Evolutionary conservation across 2,329 filamentous ascomycete species (phyloP).

Genomic region (Neonectria hederae): DNA sequence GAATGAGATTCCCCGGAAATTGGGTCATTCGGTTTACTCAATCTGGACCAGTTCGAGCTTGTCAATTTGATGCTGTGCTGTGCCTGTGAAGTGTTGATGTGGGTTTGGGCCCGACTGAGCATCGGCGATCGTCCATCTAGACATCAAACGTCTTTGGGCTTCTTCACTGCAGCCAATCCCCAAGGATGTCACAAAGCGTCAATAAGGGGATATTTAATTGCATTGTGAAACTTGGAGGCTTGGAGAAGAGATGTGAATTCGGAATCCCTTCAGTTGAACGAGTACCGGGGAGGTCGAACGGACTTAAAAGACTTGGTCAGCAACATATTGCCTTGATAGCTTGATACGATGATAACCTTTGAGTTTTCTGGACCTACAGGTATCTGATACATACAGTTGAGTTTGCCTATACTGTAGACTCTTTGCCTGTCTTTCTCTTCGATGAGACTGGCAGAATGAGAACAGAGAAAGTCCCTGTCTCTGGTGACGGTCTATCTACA

Average conservation of each 20-base stretch:
- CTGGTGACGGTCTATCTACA: neutral
- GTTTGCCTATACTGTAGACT: neutral
- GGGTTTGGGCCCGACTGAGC: no score
- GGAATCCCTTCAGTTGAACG: neutral
- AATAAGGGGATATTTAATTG: fast-evolving
- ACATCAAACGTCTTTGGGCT: neutral
- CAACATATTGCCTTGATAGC: no score
- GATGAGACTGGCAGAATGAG: no score
- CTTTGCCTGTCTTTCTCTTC: neutral
- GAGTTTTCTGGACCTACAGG: no score
- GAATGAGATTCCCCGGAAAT: slow-evolving; percentile 52
- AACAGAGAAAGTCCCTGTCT: neutral
- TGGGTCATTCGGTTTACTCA: slow-evolving; percentile 51
- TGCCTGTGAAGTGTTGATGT: slow-evolving; percentile 23
- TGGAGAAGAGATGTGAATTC: neutral
- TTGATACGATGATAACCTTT: no score
- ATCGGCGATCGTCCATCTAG: neutral
- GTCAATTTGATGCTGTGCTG: slow-evolving; percentile 30
- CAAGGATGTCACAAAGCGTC: neutral
- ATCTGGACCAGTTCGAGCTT: slow-evolving; percentile 45
- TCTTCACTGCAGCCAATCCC: neutral
- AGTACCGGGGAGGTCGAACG: no score
- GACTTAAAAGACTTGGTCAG: no score
- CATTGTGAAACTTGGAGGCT: neutral
- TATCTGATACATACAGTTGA: neutral